Base-by-base conservation (phyloP, 1,139 yeast genomes). In the Protomyces lactucae-debilis region DNA sequence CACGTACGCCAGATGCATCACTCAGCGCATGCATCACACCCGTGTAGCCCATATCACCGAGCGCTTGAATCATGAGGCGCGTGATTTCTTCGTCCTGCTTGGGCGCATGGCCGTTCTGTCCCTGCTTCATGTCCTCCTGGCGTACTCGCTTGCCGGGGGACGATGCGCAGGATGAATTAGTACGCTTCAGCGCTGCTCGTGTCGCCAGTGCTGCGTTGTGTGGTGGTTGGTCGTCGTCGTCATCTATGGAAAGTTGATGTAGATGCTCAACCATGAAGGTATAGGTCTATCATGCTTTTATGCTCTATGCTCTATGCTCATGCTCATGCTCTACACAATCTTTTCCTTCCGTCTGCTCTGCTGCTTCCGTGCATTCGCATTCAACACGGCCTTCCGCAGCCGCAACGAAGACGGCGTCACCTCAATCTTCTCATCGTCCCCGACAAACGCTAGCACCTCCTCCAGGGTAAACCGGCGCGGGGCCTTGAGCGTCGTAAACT, bases 1-100 rank as follows among this genome's bases (percentile, higher is more conserved):
- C 71, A 14, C 72, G 73, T 51, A 74, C 73, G 59, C 78, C 74
- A n/a, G 84, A 78, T 65, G 80, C 79, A 9, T 71, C 68, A 64
- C 80, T 80, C 55, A 83, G 72, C 2, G 70, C 63, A 10, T 39
- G 10, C 18, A 63, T 53, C 14, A 54, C 59, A 10, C 73, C 69
- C 6, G 72, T 66, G 69, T 80, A 81, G 2, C 85, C 86, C 65
- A 83, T 67, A 66, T 82, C 85, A 48, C 74, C 72, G 57, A 83
- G 72, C 1, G 83, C 74, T 68, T 82, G 85, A 39, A 82, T 78
- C 45, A 83, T 70, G 32, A 83, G 73, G 59, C 83, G 76, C 0
- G 84, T 78, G 12, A 82, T 75, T 70, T 83, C 85, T 52, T 59
- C 63, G 23, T 48, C 39, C 25, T 36, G 23, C 2, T 43, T 43